Evolutionary conservation across 1,284 basidiomycete species (phyloP).

Genomic region (Bondarzewia mesenterica): DNA sequence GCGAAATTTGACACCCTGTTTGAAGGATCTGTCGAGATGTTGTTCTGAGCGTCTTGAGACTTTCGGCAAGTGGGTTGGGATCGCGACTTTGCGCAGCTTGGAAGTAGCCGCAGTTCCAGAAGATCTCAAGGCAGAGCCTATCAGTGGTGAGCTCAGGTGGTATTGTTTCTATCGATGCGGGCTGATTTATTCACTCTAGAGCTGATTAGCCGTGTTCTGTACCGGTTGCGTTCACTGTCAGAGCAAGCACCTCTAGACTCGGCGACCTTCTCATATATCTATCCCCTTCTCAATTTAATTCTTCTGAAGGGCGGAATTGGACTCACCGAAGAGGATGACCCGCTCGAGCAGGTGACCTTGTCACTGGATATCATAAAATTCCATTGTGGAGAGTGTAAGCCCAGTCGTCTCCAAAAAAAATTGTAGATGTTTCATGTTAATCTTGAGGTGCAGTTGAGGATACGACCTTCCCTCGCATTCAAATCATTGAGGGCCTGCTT

Average conservation of each 20-base stretch:
- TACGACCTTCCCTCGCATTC: conserved; percentile 62
- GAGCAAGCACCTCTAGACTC: conserved; percentile 82
- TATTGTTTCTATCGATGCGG: neutral
- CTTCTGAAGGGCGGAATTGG: conserved; percentile 63
- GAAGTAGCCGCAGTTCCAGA: conserved; percentile 63
- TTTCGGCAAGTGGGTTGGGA: conserved; percentile 65
- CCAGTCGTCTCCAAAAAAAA: neutral
- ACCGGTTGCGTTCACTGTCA: conserved; percentile 77
- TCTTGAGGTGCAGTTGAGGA: conserved; percentile 44
- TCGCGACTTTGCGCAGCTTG: conserved; percentile 72
- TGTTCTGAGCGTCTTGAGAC: conserved; percentile 67
- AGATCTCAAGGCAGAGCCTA: conserved; percentile 63
- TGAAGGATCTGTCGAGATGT: conserved; percentile 53
- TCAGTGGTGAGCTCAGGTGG: conserved; percentile 44
- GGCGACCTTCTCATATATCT: conserved; percentile 78
- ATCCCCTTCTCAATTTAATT: conserved; percentile 72
- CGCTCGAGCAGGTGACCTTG: conserved; percentile 83
- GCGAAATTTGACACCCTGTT: neutral
- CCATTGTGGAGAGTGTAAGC: conserved; percentile 79
- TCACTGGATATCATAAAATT: conserved; percentile 82
- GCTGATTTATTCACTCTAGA: conserved; percentile 5
- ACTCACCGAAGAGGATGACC: conserved; percentile 61
- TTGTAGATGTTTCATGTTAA: conserved; percentile 3
- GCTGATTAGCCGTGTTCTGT: conserved; percentile 80
- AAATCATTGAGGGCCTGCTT: conserved; percentile 68